phyloP scores from a whole-genome alignment of 345 rosid genomes.

The Gossypium arboreum region DNA sequence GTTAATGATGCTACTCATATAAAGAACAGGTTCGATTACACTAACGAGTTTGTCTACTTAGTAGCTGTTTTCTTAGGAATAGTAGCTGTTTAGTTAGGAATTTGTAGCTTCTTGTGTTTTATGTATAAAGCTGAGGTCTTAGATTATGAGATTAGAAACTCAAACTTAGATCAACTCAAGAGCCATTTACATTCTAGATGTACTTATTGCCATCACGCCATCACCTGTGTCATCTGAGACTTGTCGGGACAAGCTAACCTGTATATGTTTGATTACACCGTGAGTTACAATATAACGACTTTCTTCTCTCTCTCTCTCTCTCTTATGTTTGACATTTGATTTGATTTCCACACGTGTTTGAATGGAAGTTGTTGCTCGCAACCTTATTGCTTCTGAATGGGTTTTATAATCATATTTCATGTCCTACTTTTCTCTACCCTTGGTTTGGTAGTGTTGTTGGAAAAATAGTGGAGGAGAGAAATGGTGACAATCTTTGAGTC shows the following conservation, averaged over 20 bases:
- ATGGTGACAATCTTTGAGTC: not conserved
- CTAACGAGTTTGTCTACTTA: slow-evolving; percentile 6
- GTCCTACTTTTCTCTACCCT: too few species aligned
- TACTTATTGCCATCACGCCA: not conserved
- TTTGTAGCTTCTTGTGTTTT: slow-evolving; percentile 2
- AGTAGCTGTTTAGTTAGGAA: not conserved
- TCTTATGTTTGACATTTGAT: not conserved
- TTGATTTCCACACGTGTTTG: not conserved
- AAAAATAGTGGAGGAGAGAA: not conserved
- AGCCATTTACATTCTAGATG: not conserved
- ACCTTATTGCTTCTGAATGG: not conserved
- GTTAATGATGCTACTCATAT: slow-evolving; percentile 11
- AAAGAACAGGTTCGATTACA: not conserved
- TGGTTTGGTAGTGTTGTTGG: not conserved
- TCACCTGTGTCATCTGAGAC: not conserved
- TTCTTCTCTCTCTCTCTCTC: too few species aligned
- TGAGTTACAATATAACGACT: not conserved
- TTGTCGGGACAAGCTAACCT: not conserved
- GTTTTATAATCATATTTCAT: not conserved
- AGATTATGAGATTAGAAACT: not conserved
- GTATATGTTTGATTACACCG: not conserved
- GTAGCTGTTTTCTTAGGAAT: not conserved
- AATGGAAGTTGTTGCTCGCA: not conserved
- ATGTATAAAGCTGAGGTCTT: slow-evolving; percentile 1
- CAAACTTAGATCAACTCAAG: not conserved